Conservation (phyloP, 495 filamentous ascomycete genomes). For the Aspergillus ellipticus region DNA sequence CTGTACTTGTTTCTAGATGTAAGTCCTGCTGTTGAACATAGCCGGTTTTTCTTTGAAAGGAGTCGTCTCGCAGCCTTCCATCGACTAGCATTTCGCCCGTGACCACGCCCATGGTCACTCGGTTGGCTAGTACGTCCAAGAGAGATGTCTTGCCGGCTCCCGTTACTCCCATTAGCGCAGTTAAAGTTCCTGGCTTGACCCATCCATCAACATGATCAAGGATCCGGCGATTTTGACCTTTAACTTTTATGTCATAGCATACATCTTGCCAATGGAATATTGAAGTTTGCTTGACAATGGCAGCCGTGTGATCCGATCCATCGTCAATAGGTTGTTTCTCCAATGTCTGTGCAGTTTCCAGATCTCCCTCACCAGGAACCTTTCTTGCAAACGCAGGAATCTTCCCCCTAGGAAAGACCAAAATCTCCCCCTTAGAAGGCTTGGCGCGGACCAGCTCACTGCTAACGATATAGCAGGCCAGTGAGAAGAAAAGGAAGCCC, state of each 20-base stretch:
- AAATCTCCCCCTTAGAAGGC: conserved; percentile 83
- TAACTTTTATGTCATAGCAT: conserved; percentile 87
- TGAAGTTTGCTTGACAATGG: conserved; percentile 54
- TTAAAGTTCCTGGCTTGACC: conserved; percentile 87
- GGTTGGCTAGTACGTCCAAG: conserved; percentile 57
- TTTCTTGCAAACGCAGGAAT: conserved; percentile 58
- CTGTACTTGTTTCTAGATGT: conserved; percentile 77
- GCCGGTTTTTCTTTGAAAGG: conserved; percentile 87
- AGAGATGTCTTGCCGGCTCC: conserved; percentile 62
- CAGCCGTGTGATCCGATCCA: conserved; percentile 17
- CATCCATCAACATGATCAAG: conserved; percentile 83
- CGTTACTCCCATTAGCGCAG: conserved; percentile 74
- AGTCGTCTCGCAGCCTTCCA: conserved; percentile 66
- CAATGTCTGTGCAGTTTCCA: conserved; percentile 31
- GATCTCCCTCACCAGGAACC: conserved; percentile 26
- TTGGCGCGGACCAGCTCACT: conserved; percentile 74
- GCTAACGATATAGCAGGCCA: conserved; percentile 60
- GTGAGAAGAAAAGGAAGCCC: conserved; percentile 67
- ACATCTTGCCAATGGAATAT: conserved; percentile 87
- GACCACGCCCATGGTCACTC: conserved; percentile 83
- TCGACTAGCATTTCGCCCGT: conserved; percentile 84
- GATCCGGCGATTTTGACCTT: conserved; percentile 67
- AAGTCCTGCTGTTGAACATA: conserved; percentile 95
- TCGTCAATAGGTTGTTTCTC: conserved; percentile 25
- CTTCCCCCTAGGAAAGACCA: conserved; percentile 78